Evolutionary conservation across 305 asterid species (phyloP), one percentile per base, ranked within the genome.

Genomic region (Fraxinus baroniana): DNA sequence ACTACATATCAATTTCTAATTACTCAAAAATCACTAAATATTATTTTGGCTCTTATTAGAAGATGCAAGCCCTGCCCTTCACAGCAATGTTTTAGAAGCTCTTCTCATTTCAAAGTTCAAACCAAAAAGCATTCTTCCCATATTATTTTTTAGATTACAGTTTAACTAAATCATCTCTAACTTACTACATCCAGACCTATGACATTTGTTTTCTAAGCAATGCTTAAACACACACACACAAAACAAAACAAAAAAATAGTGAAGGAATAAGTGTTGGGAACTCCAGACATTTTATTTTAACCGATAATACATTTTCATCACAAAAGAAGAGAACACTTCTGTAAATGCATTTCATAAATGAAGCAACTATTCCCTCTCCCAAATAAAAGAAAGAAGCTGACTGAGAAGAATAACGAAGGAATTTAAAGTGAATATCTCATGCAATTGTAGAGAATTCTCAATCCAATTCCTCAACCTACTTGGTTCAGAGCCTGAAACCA

Each of bases 381-480:
- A 8, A 64, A 30, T 3, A 12, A 68, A 13, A 28, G 20, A 68
- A 26, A 22, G 28, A 62, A 22, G 33, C 18, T 30, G 32, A 32
- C 66, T n/a, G 33, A 20, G 32, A 52, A 15, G 15, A 60, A 62
- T 7, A 62, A 7, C 9, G 71, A 62, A 62, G 32, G 32, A 62
- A 22, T 20, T 2, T 28, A 18, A 20, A 60, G 71, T 60, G 30
- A 22, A 62, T 62, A 8, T 20, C 32, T 30, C 33, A 22, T 62
- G 7, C 33, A 62, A 22, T 22, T 8, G 17, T 28, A 57, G 68
- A 17, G 24, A 17, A 6, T 57, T 12, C 28, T 5, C 12, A 57
- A 7, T 7, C 26, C 26, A 24, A 24, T 24, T 24, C 26, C 26
- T 24, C 26, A 24, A 24, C 26, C 26, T 94, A 96, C 99, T 98